Percentiles rank a stretch among this genome's conserved stretches.
Evolutionary conservation across 2,329 filamentous ascomycete species (phyloP).

Genomic region (Cadophora sp.): DNA sequence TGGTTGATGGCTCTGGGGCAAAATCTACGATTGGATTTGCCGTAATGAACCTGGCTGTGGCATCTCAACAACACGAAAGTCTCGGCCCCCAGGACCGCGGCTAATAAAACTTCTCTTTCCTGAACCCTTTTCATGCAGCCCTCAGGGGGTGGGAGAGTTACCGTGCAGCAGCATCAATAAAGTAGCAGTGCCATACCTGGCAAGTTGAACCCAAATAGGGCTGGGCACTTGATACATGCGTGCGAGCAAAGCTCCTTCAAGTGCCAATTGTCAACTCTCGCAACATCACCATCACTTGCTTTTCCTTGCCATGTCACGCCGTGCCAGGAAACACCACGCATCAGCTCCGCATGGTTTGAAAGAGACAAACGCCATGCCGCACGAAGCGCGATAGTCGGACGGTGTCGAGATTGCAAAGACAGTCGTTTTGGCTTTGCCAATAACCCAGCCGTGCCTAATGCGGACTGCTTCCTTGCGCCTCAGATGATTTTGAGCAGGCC

Average conservation of each 20-base stretch:
- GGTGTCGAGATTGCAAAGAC: background rate
- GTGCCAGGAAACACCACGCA: background rate
- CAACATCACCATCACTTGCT: background rate
- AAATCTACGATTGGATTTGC: background rate
- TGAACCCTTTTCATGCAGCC: background rate
- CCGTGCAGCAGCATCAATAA: slow-evolving; percentile 3
- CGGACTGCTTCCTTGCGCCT: slow-evolving; percentile 10
- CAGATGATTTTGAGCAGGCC: slow-evolving; percentile 10
- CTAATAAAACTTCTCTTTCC: slow-evolving; percentile 7
- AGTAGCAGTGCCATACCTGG: background rate
- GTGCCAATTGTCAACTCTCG: background rate
- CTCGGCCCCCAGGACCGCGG: slow-evolving; percentile 16
- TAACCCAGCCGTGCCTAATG: slow-evolving; percentile 24
- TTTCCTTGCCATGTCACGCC: background rate
- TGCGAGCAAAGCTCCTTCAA: background rate
- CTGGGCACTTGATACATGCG: background rate
- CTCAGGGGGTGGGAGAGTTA: slow-evolving; percentile 12
- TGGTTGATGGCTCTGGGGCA: background rate
- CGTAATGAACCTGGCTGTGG: background rate
- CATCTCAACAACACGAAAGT: background rate
- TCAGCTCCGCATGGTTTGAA: background rate
- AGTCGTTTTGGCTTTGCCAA: slow-evolving; percentile 24
- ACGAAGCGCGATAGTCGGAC: slow-evolving; percentile 15
- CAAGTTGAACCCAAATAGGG: background rate
- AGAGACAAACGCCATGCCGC: slow-evolving; percentile 4